A percentile compares a stretch with the other conserved stretches of the same genome.
Conservation (phyloP, 73 alveolate genomes). For the Tetrahymena thermophila region DNA sequence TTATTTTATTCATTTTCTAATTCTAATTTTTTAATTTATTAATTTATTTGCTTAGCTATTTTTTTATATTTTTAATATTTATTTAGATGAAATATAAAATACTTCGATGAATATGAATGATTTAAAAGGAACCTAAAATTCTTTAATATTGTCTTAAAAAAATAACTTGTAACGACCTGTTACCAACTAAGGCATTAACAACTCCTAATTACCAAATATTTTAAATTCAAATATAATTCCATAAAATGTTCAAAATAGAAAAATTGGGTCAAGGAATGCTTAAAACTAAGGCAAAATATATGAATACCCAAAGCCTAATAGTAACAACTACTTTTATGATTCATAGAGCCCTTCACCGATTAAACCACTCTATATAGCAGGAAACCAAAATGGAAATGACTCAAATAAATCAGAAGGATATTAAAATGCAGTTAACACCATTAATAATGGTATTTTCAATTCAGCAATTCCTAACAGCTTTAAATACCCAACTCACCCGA, state of each 20-base stretch:
- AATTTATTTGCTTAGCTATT: neutral
- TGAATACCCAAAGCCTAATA: neutral
- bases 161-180: neutral
- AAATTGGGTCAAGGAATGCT: neutral
- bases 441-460: neutral
- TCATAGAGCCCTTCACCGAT: neutral
- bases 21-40: too few species aligned
- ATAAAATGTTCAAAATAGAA: neutral
- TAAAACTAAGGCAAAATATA: neutral
- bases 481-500: neutral
- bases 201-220: neutral
- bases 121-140: neutral
- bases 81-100: neutral
- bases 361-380: neutral
- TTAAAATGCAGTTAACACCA: neutral
- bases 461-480: neutral
- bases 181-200: neutral
- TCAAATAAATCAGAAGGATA: neutral
- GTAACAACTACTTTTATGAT: neutral
- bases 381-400: neutral
- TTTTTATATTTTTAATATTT: neutral
- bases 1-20: neutral
- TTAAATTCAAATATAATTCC: neutral
- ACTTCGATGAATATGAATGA: neutral
- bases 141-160: neutral